phyloP scores from a whole-genome alignment of 352 stramenopile species.

The Phytophthora pluvialis region DNA sequence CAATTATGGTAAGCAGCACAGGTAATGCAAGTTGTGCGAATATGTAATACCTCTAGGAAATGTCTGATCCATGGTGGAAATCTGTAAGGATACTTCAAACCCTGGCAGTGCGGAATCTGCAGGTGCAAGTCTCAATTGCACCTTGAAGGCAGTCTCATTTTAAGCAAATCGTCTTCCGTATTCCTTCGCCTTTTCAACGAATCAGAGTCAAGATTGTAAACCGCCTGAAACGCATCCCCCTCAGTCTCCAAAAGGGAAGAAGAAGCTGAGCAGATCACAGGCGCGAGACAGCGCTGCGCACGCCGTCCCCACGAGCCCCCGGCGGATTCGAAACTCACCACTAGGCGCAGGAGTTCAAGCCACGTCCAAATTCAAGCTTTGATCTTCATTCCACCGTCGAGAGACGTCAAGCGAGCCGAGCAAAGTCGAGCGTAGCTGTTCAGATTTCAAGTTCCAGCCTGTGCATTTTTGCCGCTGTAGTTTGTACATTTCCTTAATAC shows the following conservation, averaged over 20 bases:
- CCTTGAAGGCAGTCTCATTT: constrained; percentile 27
- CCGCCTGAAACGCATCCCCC: constrained; percentile 27
- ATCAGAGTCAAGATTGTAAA: constrained; percentile 20
- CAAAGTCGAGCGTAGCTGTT: constrained; percentile 6
- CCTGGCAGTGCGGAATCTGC: no score
- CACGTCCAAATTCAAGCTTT: constrained; percentile 11
- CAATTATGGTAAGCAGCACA: constrained; percentile 7
- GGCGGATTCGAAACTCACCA: constrained; percentile 4
- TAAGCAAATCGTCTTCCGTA: constrained; percentile 17
- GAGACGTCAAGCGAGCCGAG: constrained; percentile 15
- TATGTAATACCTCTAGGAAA: neutral
- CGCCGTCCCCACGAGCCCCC: constrained; percentile 4
- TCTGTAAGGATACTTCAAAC: neutral
- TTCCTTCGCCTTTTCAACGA: constrained; percentile 25
- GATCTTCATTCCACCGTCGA: constrained; percentile 16
- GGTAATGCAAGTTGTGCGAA: neutral
- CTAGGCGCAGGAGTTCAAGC: constrained; percentile 21
- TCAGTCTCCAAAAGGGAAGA: constrained; percentile 24
- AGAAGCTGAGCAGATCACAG: constrained; percentile 23
- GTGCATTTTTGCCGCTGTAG: constrained; percentile 24
- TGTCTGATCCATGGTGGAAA: neutral
- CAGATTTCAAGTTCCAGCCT: constrained; percentile 5
- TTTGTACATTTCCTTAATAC: constrained; percentile 32
- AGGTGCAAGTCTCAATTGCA: constrained; percentile 16
- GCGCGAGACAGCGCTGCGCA: constrained; percentile 17